Conservation (phyloP, 2,329 filamentous ascomycete species). For the Coniella lustricola region DNA sequence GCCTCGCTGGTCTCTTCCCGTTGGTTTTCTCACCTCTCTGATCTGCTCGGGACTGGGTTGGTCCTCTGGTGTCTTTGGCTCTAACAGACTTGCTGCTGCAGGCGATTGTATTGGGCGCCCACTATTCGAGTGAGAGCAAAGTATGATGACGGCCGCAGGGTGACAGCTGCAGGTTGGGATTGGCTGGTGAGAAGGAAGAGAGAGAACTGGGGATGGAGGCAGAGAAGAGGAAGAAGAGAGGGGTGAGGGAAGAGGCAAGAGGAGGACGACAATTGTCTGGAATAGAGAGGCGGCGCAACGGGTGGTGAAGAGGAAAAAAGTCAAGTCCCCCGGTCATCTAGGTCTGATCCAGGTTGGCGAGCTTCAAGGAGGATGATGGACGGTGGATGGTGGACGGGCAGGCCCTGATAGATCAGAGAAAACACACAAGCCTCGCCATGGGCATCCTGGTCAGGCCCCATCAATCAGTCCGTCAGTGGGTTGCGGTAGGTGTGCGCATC, state of each 20-base stretch:
- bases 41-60: not conserved
- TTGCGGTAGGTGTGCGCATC: too few relatives aligned
- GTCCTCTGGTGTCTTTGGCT: not conserved
- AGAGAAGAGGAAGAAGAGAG: not conserved
- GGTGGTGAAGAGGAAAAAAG: constrained; percentile 7
- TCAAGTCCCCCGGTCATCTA: not conserved
- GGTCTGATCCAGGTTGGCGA: constrained; percentile 1
- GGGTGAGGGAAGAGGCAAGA: not conserved
- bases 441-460: constrained; percentile 9
- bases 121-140: not conserved
- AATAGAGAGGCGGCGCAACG: constrained; percentile 5
- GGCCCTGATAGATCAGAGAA: constrained; percentile 16
- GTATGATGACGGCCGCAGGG: not conserved
- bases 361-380: not conserved
- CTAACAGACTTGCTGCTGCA: not conserved
- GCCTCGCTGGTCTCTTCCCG: too few relatives aligned
- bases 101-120: not conserved
- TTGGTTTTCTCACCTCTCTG: too few relatives aligned
- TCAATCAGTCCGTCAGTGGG: constrained; percentile 1
- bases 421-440: constrained; percentile 10
- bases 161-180: not conserved
- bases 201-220: not conserved
- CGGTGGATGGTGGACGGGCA: constrained; percentile 11
- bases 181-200: not conserved
- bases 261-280: not conserved